phyloP scores from a whole-genome alignment of 139 green algal genomes.

The Chlorella sp. region DNA sequence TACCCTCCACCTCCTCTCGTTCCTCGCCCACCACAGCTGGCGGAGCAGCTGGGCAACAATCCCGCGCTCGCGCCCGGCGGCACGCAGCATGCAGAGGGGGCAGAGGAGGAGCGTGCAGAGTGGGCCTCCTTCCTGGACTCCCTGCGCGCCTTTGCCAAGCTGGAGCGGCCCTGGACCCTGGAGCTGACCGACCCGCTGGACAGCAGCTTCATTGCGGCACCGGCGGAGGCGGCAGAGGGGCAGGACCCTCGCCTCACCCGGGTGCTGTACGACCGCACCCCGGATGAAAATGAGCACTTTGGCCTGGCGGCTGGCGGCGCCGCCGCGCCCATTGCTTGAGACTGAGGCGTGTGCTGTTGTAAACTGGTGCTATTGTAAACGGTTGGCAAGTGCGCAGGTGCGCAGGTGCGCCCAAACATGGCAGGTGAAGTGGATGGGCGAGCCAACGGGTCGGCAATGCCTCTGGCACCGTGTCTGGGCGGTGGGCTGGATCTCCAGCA shows the following conservation, averaged over 20 bases:
- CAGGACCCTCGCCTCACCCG: neutral
- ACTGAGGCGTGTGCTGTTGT: neutral
- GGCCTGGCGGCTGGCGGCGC: conserved; percentile 2
- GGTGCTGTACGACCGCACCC: neutral
- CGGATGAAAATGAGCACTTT: conserved; percentile 17
- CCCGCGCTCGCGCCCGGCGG: conserved; percentile 26
- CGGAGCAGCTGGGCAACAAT: neutral
- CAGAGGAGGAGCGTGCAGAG: neutral
- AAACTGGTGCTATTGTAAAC: neutral
- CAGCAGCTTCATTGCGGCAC: conserved; percentile 65
- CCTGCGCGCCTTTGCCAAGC: conserved; percentile 31
- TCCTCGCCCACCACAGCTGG: conserved; percentile 1
- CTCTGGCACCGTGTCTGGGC: too few relatives aligned
- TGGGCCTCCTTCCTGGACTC: conserved; percentile 26
- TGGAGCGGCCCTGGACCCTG: conserved; percentile 62
- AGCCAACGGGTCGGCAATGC: too few relatives aligned
- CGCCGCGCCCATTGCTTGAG: conserved; percentile 18
- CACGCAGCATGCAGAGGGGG: conserved; percentile 32
- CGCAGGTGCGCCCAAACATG: too few relatives aligned
- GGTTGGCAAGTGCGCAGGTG: too few relatives aligned
- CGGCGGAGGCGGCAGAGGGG: neutral
- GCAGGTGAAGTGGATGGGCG: too few relatives aligned
- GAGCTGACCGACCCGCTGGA: conserved; percentile 62
- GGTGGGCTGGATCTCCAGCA: too few relatives aligned
- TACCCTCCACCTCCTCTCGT: too few relatives aligned